Percentiles rank a stretch among this genome's conserved stretches.
Conservation (phyloP, 2,329 filamentous ascomycete species). For the Chalaropsis thielavioides region DNA sequence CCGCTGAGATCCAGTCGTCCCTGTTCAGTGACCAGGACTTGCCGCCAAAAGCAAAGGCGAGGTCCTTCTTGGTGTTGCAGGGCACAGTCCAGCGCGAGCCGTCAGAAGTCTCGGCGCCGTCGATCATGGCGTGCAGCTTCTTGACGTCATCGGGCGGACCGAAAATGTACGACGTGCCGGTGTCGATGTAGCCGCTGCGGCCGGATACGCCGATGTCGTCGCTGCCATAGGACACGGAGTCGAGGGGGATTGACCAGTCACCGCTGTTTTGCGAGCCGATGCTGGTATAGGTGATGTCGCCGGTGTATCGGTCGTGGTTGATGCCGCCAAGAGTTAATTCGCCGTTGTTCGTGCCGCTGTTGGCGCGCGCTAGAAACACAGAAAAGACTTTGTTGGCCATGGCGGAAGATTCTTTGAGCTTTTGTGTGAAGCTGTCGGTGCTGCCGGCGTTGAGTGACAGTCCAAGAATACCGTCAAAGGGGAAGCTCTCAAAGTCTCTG, state of each 20-base stretch:
- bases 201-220: conserved; percentile 41
- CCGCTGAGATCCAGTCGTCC: conserved; percentile 53
- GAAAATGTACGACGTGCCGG: conserved; percentile 68
- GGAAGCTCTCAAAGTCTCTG: conserved; percentile 59
- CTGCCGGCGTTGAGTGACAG: conserved; percentile 48
- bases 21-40: conserved; percentile 50
- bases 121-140: conserved; percentile 52
- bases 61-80: conserved; percentile 46
- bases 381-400: conserved; percentile 39
- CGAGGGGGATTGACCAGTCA: conserved; percentile 61
- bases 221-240: conserved; percentile 49
- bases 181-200: conserved; percentile 60
- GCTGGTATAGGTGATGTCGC: conserved; percentile 51
- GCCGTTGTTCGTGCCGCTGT: conserved; percentile 53
- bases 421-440: conserved; percentile 52
- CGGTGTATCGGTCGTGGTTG: conserved; percentile 51
- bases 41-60: conserved; percentile 56
- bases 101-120: conserved; percentile 41
- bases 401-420: conserved; percentile 45
- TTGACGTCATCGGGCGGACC: conserved; percentile 53
- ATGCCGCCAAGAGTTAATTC: conserved; percentile 63
- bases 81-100: conserved; percentile 56
- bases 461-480: conserved; percentile 79
- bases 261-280: conserved; percentile 35
- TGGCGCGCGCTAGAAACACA: conserved; percentile 52